Conservation (phyloP, 331 rosid species). For the Malus hybrid region DNA sequence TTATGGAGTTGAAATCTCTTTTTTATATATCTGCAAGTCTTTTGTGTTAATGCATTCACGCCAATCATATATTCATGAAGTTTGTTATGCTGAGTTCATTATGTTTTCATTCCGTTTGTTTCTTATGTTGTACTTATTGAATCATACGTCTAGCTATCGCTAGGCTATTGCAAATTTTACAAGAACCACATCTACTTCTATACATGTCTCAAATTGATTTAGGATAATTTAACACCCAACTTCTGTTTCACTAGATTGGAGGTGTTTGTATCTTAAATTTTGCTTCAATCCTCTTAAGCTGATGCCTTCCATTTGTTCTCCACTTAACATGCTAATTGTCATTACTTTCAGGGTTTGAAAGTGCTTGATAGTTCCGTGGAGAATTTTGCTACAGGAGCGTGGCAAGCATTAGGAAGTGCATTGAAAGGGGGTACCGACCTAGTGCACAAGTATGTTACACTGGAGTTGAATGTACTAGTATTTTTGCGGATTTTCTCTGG, state of each 20-base stretch:
- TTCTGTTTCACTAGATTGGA: neutral
- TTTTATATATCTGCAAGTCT: neutral
- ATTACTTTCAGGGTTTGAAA: slow-evolving; percentile 59
- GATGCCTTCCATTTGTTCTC: neutral
- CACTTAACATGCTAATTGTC: neutral
- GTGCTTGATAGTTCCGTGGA: slow-evolving; percentile 87
- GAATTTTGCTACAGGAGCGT: slow-evolving; percentile 93
- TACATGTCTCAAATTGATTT: too few relatives aligned
- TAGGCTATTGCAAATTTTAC: neutral
- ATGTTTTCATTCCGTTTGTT: neutral
- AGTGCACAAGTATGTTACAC: slow-evolving; percentile 58
- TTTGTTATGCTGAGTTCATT: neutral
- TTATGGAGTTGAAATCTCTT: neutral
- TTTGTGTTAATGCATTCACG: neutral
- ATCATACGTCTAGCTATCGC: neutral
- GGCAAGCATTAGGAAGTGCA: slow-evolving; percentile 89
- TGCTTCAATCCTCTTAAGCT: neutral
- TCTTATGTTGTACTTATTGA: neutral
- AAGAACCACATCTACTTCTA: too few relatives aligned
- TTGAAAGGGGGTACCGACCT: slow-evolving; percentile 70
- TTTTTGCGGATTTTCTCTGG: neutral
- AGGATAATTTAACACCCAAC: neutral
- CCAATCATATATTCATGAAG: neutral
- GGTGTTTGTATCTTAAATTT: neutral
- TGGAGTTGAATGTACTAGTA: neutral